These are phyloP conservation scores for Mortierella sp. DNA, from an alignment of 371 early-diverging fungal genomes.

Conservation along the genomic window DNA sequence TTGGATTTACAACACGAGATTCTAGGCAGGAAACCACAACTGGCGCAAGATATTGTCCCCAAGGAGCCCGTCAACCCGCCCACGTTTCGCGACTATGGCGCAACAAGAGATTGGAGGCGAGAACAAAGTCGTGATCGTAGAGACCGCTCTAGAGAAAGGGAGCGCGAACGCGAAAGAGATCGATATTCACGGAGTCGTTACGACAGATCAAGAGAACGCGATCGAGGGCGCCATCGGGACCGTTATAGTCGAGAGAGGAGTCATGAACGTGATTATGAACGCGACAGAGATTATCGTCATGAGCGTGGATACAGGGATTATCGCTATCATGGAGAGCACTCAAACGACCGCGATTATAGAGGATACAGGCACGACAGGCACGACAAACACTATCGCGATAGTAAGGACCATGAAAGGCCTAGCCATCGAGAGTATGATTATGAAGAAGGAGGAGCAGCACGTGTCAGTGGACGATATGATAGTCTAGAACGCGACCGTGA, in stretches of 20 bases:
- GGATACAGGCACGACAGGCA: conserved; percentile 43
- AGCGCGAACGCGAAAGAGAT: conserved; percentile 37
- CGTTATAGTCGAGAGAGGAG: conserved; percentile 48
- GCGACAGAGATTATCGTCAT: conserved; percentile 35
- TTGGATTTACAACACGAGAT: conserved; percentile 48
- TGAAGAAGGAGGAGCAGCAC: conserved; percentile 20
- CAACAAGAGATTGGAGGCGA: conserved; percentile 51
- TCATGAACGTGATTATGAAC: conserved; percentile 40
- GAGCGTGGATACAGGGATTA: conserved; percentile 46
- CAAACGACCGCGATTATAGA: conserved; percentile 41
- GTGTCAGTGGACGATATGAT: conserved; percentile 17
- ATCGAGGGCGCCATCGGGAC: conserved; percentile 41
- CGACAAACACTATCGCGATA: conserved; percentile 41
- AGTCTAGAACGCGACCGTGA: conserved; percentile 33
- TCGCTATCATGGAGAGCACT: conserved; percentile 35
- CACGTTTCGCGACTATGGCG: conserved; percentile 50
- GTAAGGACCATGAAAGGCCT: conserved; percentile 21
- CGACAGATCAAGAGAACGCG: conserved; percentile 45
- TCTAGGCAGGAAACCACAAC: conserved; percentile 46
- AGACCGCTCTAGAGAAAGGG: conserved; percentile 48
- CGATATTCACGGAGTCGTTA: conserved; percentile 35
- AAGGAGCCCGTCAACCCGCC: conserved; percentile 48
- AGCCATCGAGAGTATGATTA: conserved; percentile 31
- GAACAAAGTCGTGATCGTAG: conserved; percentile 52
- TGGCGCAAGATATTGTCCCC: conserved; percentile 47